Evolutionary conservation across 1,139 yeast genomes (phyloP).

Genomic region (Pichia sp.): DNA sequence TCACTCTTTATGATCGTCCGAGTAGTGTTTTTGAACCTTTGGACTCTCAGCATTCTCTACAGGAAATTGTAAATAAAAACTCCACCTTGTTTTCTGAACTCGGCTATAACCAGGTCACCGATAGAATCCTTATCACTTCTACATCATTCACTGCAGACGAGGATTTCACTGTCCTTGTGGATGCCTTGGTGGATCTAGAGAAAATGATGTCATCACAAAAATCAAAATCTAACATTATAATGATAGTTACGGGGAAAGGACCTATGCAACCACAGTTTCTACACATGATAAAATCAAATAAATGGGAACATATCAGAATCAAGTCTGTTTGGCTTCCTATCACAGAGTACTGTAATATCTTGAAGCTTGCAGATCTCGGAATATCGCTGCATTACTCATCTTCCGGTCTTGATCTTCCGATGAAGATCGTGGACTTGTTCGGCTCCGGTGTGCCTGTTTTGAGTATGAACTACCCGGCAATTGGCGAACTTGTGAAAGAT

Average conservation of each 20-base stretch:
- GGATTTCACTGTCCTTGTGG: slow-evolving; percentile 65
- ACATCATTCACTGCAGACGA: slow-evolving; percentile 97
- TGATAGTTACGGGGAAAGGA: slow-evolving; percentile 92
- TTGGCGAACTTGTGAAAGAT: slow-evolving; percentile 54
- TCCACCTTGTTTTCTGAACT: slow-evolving; percentile 37
- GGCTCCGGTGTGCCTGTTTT: slow-evolving; percentile 95
- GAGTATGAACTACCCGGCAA: slow-evolving; percentile 70
- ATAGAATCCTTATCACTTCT: slow-evolving; percentile 70
- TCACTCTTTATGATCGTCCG: slow-evolving; percentile 70
- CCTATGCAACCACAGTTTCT: slow-evolving; percentile 59
- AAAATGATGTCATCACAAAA: slow-evolving; percentile 24
- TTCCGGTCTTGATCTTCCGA: slow-evolving; percentile 91
- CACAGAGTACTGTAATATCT: slow-evolving; percentile 73
- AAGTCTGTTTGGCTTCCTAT: slow-evolving; percentile 71
- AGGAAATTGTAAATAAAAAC: slow-evolving; percentile 23
- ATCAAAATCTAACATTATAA: slow-evolving; percentile 47
- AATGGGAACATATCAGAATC: slow-evolving; percentile 45
- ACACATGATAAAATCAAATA: slow-evolving; percentile 40
- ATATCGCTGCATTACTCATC: slow-evolving; percentile 87
- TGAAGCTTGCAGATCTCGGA: slow-evolving; percentile 81
- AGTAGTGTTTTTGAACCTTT: slow-evolving; percentile 63
- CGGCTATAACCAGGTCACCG: slow-evolving; percentile 34
- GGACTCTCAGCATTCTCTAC: slow-evolving; percentile 16
- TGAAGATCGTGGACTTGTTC: slow-evolving; percentile 95
- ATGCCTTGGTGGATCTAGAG: slow-evolving; percentile 65